Evolutionary conservation across 371 early-diverging fungal species (phyloP), one percentile per base, ranked within the genome.

Genomic region (Chytridium lagenaria): DNA sequence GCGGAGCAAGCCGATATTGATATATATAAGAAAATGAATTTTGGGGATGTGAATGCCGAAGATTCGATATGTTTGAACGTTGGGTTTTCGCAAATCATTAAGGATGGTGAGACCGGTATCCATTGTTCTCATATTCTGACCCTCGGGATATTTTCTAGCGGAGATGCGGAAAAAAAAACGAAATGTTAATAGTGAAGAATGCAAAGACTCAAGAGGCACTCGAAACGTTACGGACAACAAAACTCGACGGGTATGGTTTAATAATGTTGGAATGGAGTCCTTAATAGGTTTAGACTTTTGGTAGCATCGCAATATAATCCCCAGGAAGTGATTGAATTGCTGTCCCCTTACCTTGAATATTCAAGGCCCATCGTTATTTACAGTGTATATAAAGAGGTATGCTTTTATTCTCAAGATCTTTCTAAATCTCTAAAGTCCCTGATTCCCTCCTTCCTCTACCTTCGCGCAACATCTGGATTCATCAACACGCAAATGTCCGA

Each of bases 341-440:
- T 97, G 12, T 49, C 81, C 1, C 90, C 89, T 0, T 92, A 86
- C 67, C 55, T 98, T 7, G 88, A 86, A 12, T 92, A 92, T 50
- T 95, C 96, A 7, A 80, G 95, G 68, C 93, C 93, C 50, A 83
- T 96, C 30, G 94, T 97, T 0, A 87, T 94, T 5, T 96, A 95
- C 78, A 88, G 91, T 66, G 84, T 86, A 57, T 78, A 85, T 78
- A 94, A 94, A 82, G 97, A 98, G 83, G 87, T 90, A 36, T 72
- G 34, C 57, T 33, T 36, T 59, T 26, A 26, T 36, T 63, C 26
- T 30, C 34, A 19, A 16, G 59, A 23, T 49, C 44, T 55, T 30
- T 30, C 28, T 44, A 26, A 19, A 0, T 69, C 40, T 33, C 30
- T 30, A 68, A 51, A 86, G 85, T 22, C 82, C 26, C 83, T 97